Percentiles rank a stretch among this genome's conserved stretches.
Conservation (phyloP, 2,329 filamentous ascomycete genomes). For the Xylaria sp. region DNA sequence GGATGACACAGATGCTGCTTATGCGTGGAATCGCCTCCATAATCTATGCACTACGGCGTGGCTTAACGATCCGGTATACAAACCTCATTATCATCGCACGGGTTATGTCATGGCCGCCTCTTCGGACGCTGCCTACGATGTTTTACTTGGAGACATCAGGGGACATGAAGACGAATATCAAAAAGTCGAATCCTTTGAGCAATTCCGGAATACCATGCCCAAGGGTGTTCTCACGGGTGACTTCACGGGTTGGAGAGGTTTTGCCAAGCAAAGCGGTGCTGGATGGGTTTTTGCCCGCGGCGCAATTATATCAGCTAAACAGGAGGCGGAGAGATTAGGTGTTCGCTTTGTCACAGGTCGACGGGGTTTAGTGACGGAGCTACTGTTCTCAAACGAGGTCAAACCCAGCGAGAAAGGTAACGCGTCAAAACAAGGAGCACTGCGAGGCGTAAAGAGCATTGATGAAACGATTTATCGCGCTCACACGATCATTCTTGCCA, state of each 20-base stretch:
- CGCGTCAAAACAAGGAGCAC: slow-evolving; percentile 41
- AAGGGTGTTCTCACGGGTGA: slow-evolving; percentile 60
- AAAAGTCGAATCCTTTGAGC: slow-evolving; percentile 53
- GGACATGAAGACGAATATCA: slow-evolving; percentile 38
- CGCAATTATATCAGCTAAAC: slow-evolving; percentile 56
- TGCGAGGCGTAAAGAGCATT: slow-evolving; percentile 55
- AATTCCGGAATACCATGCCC: slow-evolving; percentile 63
- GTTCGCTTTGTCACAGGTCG: slow-evolving; percentile 57
- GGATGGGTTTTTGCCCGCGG: slow-evolving; percentile 65
- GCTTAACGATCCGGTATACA: slow-evolving; percentile 55
- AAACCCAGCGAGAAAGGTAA: background rate
- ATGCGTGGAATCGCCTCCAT: slow-evolving; percentile 48
- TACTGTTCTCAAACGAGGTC: slow-evolving; percentile 50
- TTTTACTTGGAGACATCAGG: slow-evolving; percentile 34
- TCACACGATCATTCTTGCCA: slow-evolving; percentile 58
- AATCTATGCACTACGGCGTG: slow-evolving; percentile 50
- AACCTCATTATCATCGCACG: slow-evolving; percentile 56
- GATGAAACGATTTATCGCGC: slow-evolving; percentile 55
- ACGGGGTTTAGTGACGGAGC: slow-evolving; percentile 51
- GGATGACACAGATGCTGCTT: slow-evolving; percentile 47
- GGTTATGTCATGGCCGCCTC: slow-evolving; percentile 53
- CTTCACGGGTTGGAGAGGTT: slow-evolving; percentile 62
- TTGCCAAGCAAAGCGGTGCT: slow-evolving; percentile 55
- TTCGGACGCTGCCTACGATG: slow-evolving; percentile 35
- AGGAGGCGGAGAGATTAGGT: slow-evolving; percentile 57